A percentile compares a stretch with the other conserved stretches of the same genome.
These are phyloP conservation scores for Cadophora gregata DNA, from an alignment of 2,329 filamentous ascomycete genomes.

Conservation along the genomic window DNA sequence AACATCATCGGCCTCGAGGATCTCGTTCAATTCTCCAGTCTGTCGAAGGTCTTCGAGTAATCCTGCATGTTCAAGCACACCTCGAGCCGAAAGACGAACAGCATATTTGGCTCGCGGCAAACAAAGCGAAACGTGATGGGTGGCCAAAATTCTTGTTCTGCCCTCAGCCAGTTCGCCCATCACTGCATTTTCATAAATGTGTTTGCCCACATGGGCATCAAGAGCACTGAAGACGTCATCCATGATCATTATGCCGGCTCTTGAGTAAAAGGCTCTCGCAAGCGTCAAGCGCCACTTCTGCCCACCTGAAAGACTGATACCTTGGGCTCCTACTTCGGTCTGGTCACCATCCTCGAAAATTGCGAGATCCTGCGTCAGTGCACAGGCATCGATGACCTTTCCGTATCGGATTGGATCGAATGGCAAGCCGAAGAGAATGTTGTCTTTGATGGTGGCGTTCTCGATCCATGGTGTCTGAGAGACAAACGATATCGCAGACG, in stretches of 20 bases:
- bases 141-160: slow-evolving; percentile 78
- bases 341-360: slow-evolving; percentile 76
- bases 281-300: slow-evolving; percentile 80
- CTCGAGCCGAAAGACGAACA: slow-evolving; percentile 58
- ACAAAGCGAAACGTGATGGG: slow-evolving; percentile 76
- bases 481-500: slow-evolving; percentile 72
- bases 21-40: slow-evolving; percentile 22
- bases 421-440: slow-evolving; percentile 77
- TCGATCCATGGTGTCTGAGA: slow-evolving; percentile 85
- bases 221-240: slow-evolving; percentile 83
- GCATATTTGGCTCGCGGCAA: slow-evolving; percentile 73
- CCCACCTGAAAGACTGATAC: slow-evolving; percentile 71
- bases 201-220: slow-evolving; percentile 78
- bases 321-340: slow-evolving; percentile 82
- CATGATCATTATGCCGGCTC: slow-evolving; percentile 75
- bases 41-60: slow-evolving; percentile 23
- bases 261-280: slow-evolving; percentile 78
- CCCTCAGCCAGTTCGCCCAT: slow-evolving; percentile 71
- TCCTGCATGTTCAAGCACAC: slow-evolving; percentile 26
- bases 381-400: slow-evolving; percentile 72
- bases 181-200: slow-evolving; percentile 77
- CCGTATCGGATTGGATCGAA: slow-evolving; percentile 69
- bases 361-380: slow-evolving; percentile 73
- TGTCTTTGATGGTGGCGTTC: slow-evolving; percentile 77
- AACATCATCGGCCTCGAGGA: slow-evolving; percentile 48